These are phyloP conservation scores for Ustilago nuda DNA, from an alignment of 1,284 basidiomycete species.

Conservation along the genomic window DNA sequence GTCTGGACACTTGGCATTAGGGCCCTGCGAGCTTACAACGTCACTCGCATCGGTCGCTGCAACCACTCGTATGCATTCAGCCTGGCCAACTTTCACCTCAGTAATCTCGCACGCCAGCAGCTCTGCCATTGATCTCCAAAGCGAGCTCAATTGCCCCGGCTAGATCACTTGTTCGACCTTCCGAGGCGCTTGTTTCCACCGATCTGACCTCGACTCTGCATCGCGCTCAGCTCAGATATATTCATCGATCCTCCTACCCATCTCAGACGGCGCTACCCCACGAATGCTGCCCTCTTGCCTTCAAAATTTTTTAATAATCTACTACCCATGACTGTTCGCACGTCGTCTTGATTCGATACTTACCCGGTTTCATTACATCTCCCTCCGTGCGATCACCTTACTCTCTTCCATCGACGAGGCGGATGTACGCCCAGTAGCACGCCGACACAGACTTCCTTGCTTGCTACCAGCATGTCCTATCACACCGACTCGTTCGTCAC, in stretches of 20 bases:
- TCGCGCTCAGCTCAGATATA: background rate
- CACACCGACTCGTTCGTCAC: constrained; percentile 28
- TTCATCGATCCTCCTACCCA: background rate
- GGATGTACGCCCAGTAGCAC: constrained; percentile 4
- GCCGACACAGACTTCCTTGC: background rate
- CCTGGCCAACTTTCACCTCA: background rate
- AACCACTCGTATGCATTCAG: background rate
- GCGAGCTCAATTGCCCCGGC: background rate
- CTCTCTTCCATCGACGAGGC: background rate
- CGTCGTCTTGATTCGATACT: background rate
- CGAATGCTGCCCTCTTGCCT: constrained; percentile 2
- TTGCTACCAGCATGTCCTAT: constrained; percentile 37
- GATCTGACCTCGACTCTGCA: background rate
- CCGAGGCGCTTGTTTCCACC: background rate
- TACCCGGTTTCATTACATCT: background rate
- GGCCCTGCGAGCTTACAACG: background rate
- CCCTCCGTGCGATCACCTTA: background rate
- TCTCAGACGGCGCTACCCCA: background rate
- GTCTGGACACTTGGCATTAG: background rate
- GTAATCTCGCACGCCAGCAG: background rate
- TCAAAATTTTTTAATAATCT: too few species aligned
- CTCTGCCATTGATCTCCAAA: background rate
- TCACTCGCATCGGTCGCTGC: background rate
- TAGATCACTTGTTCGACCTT: background rate
- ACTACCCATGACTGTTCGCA: background rate